These are phyloP conservation scores for Skeletonema tropicum DNA, from an alignment of 108 stramenopile species.

Conservation along the genomic window DNA sequence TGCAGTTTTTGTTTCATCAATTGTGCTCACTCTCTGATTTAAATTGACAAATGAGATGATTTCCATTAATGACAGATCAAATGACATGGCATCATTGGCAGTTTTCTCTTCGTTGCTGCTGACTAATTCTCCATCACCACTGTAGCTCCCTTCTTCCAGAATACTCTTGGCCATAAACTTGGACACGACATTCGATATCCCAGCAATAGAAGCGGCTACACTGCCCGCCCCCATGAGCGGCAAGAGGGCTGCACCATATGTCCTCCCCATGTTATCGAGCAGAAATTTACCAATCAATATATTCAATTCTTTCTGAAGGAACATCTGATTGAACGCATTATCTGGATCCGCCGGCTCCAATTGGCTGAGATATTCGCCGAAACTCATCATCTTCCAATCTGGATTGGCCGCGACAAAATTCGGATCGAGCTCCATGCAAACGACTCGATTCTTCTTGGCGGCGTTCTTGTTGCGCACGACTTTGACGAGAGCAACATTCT, in stretches of 20 bases:
- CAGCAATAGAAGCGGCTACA: conserved; percentile 29
- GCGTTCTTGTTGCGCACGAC: no score
- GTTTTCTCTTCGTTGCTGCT: not conserved
- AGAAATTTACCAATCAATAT: conserved; percentile 25
- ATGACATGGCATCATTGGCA: conserved; percentile 20
- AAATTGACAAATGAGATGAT: conserved; percentile 48
- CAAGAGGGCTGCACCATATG: conserved; percentile 46
- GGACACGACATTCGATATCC: conserved; percentile 20
- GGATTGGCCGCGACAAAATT: no score
- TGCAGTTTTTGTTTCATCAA: conserved; percentile 17
- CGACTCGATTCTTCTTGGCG: no score
- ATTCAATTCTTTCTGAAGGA: no score
- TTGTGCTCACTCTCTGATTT: conserved; percentile 44
- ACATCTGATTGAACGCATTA: no score
- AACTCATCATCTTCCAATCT: no score
- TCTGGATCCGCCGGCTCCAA: no score
- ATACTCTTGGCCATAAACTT: conserved; percentile 29
- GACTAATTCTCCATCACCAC: not conserved
- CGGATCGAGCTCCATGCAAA: no score
- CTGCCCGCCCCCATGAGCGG: conserved; percentile 8
- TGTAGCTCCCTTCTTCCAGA: conserved; percentile 20
- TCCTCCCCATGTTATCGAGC: conserved; percentile 39
- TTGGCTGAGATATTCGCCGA: no score
- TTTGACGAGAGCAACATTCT: no score
- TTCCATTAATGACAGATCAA: conserved; percentile 48